phyloP scores from a whole-genome alignment of 2,329 filamentous ascomycete species.

The Cladosporium sp. region DNA sequence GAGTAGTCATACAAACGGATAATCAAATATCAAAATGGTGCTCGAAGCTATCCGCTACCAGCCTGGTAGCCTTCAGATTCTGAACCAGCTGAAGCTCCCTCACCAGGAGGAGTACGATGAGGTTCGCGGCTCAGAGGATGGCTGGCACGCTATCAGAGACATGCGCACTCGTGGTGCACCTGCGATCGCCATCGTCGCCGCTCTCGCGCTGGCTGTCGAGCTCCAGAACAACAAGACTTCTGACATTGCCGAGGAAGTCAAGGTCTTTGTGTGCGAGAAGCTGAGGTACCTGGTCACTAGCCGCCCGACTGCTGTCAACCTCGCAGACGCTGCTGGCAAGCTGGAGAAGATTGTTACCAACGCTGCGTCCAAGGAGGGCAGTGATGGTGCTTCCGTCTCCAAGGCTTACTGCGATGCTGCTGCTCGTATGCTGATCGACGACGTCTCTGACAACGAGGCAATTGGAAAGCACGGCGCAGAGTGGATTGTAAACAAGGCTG shows the following conservation, averaged over 20 bases:
- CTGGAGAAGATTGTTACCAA: constrained; percentile 66
- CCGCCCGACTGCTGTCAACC: constrained; percentile 90
- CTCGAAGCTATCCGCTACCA: constrained; percentile 78
- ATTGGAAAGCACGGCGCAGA: constrained; percentile 82
- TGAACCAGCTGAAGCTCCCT: constrained; percentile 80
- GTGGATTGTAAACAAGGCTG: constrained; percentile 70
- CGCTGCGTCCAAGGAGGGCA: constrained; percentile 43
- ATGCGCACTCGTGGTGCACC: constrained; percentile 83
- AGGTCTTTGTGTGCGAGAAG: constrained; percentile 68
- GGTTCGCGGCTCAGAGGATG: constrained; percentile 69
- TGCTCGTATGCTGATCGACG: constrained; percentile 82
- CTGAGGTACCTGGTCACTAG: constrained; percentile 86
- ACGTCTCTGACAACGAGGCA: constrained; percentile 80
- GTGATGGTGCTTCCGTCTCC: constrained; percentile 58
- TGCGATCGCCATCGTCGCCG: constrained; percentile 97
- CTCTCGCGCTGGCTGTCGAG: constrained; percentile 83
- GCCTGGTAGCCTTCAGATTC: constrained; percentile 70
- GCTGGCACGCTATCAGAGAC: constrained; percentile 77
- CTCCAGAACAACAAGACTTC: constrained; percentile 59
- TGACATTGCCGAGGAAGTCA: constrained; percentile 60
- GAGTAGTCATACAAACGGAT: background rate
- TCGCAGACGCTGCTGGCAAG: constrained; percentile 83
- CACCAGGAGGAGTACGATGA: constrained; percentile 77
- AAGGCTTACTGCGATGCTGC: constrained; percentile 74
- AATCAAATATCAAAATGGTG: constrained; percentile 43